These are phyloP conservation scores for Pythium chondricola DNA, from an alignment of 352 stramenopile genomes.

Conservation along the genomic window DNA sequence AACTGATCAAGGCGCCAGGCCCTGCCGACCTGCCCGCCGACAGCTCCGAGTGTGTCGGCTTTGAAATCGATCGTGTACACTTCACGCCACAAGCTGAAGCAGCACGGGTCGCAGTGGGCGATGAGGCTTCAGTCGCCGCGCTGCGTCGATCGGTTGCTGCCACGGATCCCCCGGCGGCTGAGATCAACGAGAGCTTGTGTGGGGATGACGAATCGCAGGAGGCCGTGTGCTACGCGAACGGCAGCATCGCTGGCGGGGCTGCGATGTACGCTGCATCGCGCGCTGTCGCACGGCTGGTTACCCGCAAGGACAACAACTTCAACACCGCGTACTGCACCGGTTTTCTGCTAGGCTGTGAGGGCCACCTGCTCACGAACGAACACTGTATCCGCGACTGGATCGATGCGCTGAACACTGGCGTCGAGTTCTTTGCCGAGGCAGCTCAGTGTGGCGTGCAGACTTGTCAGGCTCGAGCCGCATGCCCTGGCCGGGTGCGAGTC, in stretches of 20 bases:
- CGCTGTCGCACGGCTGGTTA: conserved; percentile 53
- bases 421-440: conserved; percentile 65
- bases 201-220: conserved; percentile 60
- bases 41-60: conserved; percentile 31
- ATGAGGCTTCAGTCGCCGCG: conserved; percentile 10
- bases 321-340: conserved; percentile 63
- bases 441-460: conserved; percentile 24
- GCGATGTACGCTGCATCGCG: conserved; percentile 41
- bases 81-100: conserved; percentile 34
- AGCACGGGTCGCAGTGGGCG: conserved; percentile 12
- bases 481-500: conserved; percentile 31
- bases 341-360: conserved; percentile 66
- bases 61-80: conserved; percentile 39
- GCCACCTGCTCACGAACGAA: conserved; percentile 75
- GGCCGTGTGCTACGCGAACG: conserved; percentile 44
- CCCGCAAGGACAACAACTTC: conserved; percentile 56
- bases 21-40: conserved; percentile 1
- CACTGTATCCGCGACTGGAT: conserved; percentile 60
- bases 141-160: too few species aligned
- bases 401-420: conserved; percentile 58
- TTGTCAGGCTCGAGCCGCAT: conserved; percentile 34
- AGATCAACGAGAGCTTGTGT: conserved; percentile 60
- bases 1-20: conserved; percentile 30
- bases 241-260: conserved; percentile 14
- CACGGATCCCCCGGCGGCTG: background rate